Percentiles rank a stretch among this genome's conserved stretches.
These are phyloP conservation scores for Xylariaceae sp. DNA, from an alignment of 2,329 filamentous ascomycete species.

Conservation along the genomic window DNA sequence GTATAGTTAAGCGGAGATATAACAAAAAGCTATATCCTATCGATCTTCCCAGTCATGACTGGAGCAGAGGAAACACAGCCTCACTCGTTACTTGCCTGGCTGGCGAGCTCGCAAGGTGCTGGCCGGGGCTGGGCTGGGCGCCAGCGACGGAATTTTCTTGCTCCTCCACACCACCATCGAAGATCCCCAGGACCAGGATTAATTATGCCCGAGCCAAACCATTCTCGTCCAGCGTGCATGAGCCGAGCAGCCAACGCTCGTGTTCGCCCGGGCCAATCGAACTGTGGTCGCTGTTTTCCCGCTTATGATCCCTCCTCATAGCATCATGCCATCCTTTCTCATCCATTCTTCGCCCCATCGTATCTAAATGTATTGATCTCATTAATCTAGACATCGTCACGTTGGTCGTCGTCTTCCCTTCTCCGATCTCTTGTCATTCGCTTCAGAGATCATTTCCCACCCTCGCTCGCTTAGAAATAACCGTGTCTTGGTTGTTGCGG, in stretches of 20 bases:
- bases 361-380: slow-evolving; percentile 10
- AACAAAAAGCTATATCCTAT: no score
- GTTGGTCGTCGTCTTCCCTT: slow-evolving; percentile 19
- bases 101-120: no score
- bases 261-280: slow-evolving; percentile 18
- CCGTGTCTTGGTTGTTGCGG: slow-evolving; percentile 16
- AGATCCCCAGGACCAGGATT: slow-evolving; percentile 11
- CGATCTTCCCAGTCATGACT: no score
- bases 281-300: slow-evolving; percentile 9
- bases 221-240: slow-evolving; percentile 15
- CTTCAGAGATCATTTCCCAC: slow-evolving; percentile 20
- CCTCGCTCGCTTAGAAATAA: slow-evolving; percentile 22
- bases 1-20: no score
- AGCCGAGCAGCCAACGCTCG: slow-evolving; percentile 15
- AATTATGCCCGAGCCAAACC: slow-evolving; percentile 16
- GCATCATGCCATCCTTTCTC: slow-evolving; percentile 11
- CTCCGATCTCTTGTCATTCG: slow-evolving; percentile 25
- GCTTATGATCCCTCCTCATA: slow-evolving; percentile 4
- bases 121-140: background rate
- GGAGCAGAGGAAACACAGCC: no score
- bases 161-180: background rate
- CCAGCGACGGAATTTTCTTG: background rate
- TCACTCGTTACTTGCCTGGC: no score
- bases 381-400: slow-evolving; percentile 23
- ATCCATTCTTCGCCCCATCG: slow-evolving; percentile 14